Conservation (phyloP, 805 yeast genomes). For the Priceomyces haplophilus region DNA sequence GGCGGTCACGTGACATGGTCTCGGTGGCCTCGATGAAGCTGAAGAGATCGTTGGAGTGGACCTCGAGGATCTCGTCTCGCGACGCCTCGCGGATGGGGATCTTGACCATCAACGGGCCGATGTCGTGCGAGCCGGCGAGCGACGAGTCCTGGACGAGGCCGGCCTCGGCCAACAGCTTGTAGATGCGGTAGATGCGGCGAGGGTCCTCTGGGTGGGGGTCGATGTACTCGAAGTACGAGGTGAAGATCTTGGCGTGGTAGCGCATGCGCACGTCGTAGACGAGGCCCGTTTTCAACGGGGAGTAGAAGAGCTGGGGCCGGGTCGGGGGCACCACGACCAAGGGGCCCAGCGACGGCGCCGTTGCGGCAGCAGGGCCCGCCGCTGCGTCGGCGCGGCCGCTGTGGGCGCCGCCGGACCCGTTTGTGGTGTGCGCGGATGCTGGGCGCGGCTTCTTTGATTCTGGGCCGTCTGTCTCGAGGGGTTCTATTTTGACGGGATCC, state of each 20-base stretch:
- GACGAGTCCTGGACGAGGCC: conserved; percentile 83
- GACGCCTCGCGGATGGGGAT: conserved; percentile 90
- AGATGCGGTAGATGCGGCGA: conserved; percentile 87
- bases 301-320: conserved; percentile 66
- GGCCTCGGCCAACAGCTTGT: conserved; percentile 89
- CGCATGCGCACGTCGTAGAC: conserved; percentile 97
- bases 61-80: conserved; percentile 78
- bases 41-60: conserved; percentile 80
- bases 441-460: conserved; percentile 9
- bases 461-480: background rate
- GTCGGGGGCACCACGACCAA: conserved; percentile 52
- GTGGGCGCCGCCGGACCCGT: too few species aligned
- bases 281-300: conserved; percentile 83
- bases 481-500: background rate
- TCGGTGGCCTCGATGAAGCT: conserved; percentile 72
- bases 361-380: background rate
- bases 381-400: background rate
- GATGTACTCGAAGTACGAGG: conserved; percentile 87
- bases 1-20: conserved; percentile 69
- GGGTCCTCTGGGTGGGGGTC: conserved; percentile 99
- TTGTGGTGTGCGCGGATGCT: background rate
- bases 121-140: conserved; percentile 65
- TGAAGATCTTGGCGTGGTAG: conserved; percentile 91
- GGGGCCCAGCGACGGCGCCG: background rate
- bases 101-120: conserved; percentile 84